Percentiles rank a stretch among this genome's conserved stretches.
These are phyloP conservation scores for Myxozyma kluyveri DNA, from an alignment of 805 yeast species.

Conservation along the genomic window DNA sequence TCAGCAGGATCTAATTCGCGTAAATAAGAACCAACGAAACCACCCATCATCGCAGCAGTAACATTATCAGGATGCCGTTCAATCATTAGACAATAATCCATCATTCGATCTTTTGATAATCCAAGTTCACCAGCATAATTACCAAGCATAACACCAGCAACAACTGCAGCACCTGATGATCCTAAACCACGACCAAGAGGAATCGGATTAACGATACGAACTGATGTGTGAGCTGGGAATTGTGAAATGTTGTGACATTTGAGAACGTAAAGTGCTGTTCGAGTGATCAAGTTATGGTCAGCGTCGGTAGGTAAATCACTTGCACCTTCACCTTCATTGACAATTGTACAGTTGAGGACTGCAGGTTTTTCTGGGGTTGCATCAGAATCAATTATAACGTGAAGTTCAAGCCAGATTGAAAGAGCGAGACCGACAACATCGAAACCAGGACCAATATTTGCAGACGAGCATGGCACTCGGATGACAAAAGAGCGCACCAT, in stretches of 20 bases:
- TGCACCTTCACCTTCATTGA: constrained; percentile 78
- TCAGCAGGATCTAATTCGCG: constrained; percentile 75
- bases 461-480: constrained; percentile 89
- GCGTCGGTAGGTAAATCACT: constrained; percentile 73
- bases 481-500: constrained; percentile 27
- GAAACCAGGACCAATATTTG: constrained; percentile 98
- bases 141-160: constrained; percentile 90
- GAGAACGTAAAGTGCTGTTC: constrained; percentile 87
- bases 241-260: constrained; percentile 72
- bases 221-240: constrained; percentile 80
- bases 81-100: constrained; percentile 93
- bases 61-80: constrained; percentile 98
- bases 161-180: constrained; percentile 97
- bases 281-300: constrained; percentile 80
- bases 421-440: constrained; percentile 94
- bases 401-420: constrained; percentile 65
- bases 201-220: constrained; percentile 83
- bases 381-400: constrained; percentile 59
- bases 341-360: constrained; percentile 64
- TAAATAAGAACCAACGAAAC: constrained; percentile 92
- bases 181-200: constrained; percentile 97
- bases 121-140: constrained; percentile 75
- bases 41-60: constrained; percentile 99
- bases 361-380: constrained; percentile 37
- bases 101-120: constrained; percentile 73